Conservation (phyloP, 805 yeast genomes). For the Schizosaccharomyces octosporus region DNA sequence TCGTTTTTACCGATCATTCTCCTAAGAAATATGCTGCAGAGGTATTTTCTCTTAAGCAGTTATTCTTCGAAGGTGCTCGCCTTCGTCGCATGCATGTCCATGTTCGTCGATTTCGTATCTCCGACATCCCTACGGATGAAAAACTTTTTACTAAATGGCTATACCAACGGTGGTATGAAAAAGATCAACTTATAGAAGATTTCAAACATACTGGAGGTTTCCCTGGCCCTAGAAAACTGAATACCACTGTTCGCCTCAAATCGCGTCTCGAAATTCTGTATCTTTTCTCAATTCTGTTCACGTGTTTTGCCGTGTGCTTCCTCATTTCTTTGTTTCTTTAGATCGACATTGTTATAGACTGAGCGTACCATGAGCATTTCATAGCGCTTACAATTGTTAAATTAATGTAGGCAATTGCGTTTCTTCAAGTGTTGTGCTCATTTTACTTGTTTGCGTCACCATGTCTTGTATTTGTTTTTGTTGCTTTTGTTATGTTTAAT, state of each 20-base stretch:
- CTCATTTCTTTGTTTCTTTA: not conserved
- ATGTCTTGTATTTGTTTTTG: no score
- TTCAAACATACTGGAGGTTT: slow-evolving; percentile 8
- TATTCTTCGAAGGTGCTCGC: slow-evolving; percentile 44
- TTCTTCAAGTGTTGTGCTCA: no score
- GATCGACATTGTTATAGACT: no score
- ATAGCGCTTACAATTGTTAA: no score
- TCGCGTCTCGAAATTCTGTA: not conserved
- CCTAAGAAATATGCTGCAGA: slow-evolving; percentile 19
- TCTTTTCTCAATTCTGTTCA: not conserved
- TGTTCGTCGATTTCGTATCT: slow-evolving; percentile 30
- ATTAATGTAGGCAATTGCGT: no score
- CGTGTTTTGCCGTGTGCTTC: not conserved
- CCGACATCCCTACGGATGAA: slow-evolving; percentile 41
- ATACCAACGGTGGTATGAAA: slow-evolving; percentile 43
- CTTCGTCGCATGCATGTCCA: slow-evolving; percentile 45
- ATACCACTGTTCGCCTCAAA: not conserved
- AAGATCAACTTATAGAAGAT: slow-evolving; percentile 43
- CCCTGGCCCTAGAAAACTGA: not conserved
- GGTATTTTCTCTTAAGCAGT: slow-evolving; percentile 45
- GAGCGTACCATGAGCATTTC: no score
- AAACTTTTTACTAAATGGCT: slow-evolving; percentile 53
- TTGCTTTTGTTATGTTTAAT: no score
- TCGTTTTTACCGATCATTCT: slow-evolving; percentile 51
- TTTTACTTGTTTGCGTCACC: no score